phyloP scores from a whole-genome alignment of 23 red algal species.

The Cyanidium caldarium region DNA sequence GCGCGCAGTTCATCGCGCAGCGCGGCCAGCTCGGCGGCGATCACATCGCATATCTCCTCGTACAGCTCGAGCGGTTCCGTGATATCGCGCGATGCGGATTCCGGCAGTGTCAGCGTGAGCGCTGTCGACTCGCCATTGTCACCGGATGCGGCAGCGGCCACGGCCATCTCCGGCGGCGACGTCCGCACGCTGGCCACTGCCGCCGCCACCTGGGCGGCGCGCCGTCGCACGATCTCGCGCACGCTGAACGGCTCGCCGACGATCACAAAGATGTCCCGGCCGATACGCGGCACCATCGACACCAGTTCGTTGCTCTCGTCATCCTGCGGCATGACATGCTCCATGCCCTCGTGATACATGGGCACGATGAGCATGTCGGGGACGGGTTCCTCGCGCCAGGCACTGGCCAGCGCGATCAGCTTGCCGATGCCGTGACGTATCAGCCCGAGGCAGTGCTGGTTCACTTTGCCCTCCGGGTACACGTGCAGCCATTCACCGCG shows the following conservation, averaged over 20 bases:
- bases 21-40: constrained; percentile 30
- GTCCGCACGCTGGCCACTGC: constrained; percentile 10
- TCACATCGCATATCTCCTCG: constrained; percentile 52
- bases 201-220: neutral
- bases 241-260: constrained; percentile 67
- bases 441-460: constrained; percentile 48
- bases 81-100: constrained; percentile 4
- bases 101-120: no score
- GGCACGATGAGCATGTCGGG: constrained; percentile 37
- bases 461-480: constrained; percentile 70
- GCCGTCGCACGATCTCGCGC: constrained; percentile 29
- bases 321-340: constrained; percentile 81
- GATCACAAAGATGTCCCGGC: constrained; percentile 50
- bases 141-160: no score
- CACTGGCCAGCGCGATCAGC: constrained; percentile 46
- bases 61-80: constrained; percentile 48
- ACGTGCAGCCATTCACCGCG: constrained; percentile 88
- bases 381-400: neutral
- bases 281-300: constrained; percentile 23
- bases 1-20: constrained; percentile 36
- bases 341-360: constrained; percentile 94
- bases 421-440: constrained; percentile 66
- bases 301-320: constrained; percentile 32
- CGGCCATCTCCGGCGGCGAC: no score
- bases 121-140: neutral